Evolutionary conservation across 2,329 filamentous ascomycete genomes (phyloP), one percentile per base, ranked within the genome.

Genomic region (Westerdykella aurantiaca): DNA sequence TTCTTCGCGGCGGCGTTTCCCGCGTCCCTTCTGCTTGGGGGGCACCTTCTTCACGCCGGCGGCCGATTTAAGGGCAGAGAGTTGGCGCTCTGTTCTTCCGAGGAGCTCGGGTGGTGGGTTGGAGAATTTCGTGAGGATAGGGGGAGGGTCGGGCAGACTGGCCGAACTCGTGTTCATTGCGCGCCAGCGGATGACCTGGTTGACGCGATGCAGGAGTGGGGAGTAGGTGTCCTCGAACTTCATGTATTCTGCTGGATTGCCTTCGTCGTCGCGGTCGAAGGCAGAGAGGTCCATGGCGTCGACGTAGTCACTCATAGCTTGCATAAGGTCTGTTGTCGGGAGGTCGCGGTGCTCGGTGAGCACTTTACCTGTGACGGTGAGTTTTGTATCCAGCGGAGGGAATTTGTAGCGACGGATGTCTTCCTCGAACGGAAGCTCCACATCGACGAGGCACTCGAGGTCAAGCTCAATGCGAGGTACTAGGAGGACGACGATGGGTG

Each of bases 361-460:
- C 7, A 79, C 77, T 51, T 87, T 86, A 1, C 91, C 91, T 10
- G 83, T 88, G n/a, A 94, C 78, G 0, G 90, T 96, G 47, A 95
- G 72, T 22, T 97, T 85, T 49, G 81, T 85, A 62, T 95, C 90
- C 10, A 98, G 72, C 0, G 91, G 88, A 5, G 93, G 89, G 53
- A 98, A 98, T 45, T 83, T 85, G 64, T 96, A 97, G n/a, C 78
- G 78, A 31, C 93, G 81, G 38, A 96, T 76, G 60, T 98, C 93
- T 71, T 98, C 93, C 2, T 88, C 84, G 58, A 96, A 98, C 0
- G 93, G 93, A 5, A 97, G 74, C 31, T 93, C 88, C 1, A 94
- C 78, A 60, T 98, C 93, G 50, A 95, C 82, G 2, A 98, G 75
- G 55, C 87, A 91, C 64, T 96, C 90, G 51, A 87, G 81, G 21